Evolutionary conservation across 2,329 filamentous ascomycete genomes (phyloP), one percentile per base, ranked within the genome.

Genomic region (Diaporthe vexans): DNA sequence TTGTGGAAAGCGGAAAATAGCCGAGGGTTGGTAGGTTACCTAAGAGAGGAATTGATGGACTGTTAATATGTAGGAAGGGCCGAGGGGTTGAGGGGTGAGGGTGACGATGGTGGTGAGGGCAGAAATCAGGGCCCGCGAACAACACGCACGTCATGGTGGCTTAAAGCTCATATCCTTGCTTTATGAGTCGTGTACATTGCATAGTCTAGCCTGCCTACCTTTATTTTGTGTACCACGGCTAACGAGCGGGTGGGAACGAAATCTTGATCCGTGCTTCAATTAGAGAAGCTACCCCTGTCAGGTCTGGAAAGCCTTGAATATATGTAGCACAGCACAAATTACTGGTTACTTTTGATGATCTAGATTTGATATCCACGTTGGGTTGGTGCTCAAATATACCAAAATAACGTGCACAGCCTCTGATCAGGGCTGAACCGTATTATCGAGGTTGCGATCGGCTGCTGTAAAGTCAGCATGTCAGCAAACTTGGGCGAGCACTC

Each of bases 111-210:
- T 57, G 54, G 43, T 58, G 54, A 54, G 59, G 21, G 54, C 37
- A 10, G 43, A 29, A 57, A 59, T 58, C 46, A 59, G 72, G 63
- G 21, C 24, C 24, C 6, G 26, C n/a, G 35, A 48, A 54, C 35
- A 67, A 43, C 48, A 70, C 56, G 40, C 52, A 73, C 72, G 72
- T 73, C 72, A 73, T 69, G 52, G 57, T 46, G 61, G 61, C 63
- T 54, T 43, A 17, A 68, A 54, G 61, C 40, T 46, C 24, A 43
- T 26, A 73, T 73, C 63, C 72, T 68, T 73, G 72, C 61, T 61
- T 70, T 54, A 21, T 26, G 63, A 54, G 46, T 46, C 40, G 63
- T 68, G 40, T 67, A 51, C 63, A 40, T 68, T 54, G n/a, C 15
- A 40, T 17, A 67, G 61, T 35, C 19, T 51, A 35, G 43, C 63